Conservation (phyloP, 257 asterid genomes). For the Solanum rostratum region DNA sequence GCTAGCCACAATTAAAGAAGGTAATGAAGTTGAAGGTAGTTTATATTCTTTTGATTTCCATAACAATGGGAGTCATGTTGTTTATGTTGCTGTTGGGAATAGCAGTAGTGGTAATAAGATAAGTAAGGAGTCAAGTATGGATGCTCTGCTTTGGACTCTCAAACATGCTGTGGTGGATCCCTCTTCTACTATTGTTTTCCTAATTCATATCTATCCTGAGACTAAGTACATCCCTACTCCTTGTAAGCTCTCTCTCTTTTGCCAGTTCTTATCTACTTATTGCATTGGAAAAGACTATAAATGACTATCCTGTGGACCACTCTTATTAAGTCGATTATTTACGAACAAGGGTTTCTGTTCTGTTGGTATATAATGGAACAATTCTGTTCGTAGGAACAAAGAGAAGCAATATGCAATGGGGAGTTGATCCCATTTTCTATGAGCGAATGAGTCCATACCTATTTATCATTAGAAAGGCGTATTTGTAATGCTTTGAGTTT, state of each 20-base stretch:
- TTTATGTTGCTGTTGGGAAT: constrained; percentile 41
- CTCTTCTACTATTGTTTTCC: constrained; percentile 28
- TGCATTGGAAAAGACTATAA: too few species aligned
- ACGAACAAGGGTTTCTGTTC: too few species aligned
- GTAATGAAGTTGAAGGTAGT: background rate
- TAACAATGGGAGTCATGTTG: constrained; percentile 13
- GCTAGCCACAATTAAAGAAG: constrained; percentile 16
- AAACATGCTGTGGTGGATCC: constrained; percentile 3
- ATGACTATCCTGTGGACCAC: too few species aligned
- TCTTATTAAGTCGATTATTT: too few species aligned
- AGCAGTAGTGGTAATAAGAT: background rate
- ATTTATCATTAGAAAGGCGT: too few species aligned
- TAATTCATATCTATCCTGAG: constrained; percentile 55
- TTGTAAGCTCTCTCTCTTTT: constrained; percentile 13
- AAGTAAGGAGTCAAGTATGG: constrained; percentile 35
- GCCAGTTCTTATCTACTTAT: background rate
- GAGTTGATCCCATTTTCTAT: too few species aligned
- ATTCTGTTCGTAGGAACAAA: too few species aligned
- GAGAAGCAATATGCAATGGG: too few species aligned
- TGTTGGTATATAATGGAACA: too few species aligned
- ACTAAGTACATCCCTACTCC: constrained; percentile 61
- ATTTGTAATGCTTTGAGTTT: too few species aligned
- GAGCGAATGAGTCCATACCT: too few species aligned
- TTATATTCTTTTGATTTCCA: constrained; percentile 15
- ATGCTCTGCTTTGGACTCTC: constrained; percentile 50